A percentile compares a stretch with the other conserved stretches of the same genome.
phyloP scores from a whole-genome alignment of 805 yeast species.

The Saccharomycopsis sp. region DNA sequence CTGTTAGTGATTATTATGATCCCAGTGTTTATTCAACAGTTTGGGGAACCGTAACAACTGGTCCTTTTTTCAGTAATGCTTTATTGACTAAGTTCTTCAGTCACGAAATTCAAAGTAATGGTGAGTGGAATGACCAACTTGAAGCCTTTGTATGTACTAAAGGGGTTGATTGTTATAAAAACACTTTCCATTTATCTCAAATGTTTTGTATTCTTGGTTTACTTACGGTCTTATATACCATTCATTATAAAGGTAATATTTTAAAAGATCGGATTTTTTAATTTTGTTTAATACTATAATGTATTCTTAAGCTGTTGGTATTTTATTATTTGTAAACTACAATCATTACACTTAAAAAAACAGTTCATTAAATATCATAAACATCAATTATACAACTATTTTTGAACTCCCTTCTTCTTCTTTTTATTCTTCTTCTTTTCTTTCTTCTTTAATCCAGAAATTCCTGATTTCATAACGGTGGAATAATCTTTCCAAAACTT shows the following conservation, averaged over 20 bases:
- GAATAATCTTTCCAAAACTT: conserved; percentile 72
- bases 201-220: conserved; percentile 20
- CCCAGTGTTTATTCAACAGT: conserved; percentile 57
- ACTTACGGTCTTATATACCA: conserved; percentile 19
- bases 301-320: no score
- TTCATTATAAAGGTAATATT: conserved; percentile 16
- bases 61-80: conserved; percentile 49
- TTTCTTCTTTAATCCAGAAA: conserved; percentile 70
- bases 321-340: no score
- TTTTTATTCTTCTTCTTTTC: conserved; percentile 66
- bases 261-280: conserved; percentile 3
- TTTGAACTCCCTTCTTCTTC: conserved; percentile 21
- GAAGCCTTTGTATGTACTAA: conserved; percentile 30
- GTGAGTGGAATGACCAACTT: conserved; percentile 30
- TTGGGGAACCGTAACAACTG: conserved; percentile 70
- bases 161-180: conserved; percentile 39
- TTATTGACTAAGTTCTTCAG: conserved; percentile 48
- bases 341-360: no score
- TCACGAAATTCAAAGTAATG: conserved; percentile 35
- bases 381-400: not conserved
- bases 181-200: conserved; percentile 28
- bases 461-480: conserved; percentile 56
- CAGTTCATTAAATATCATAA: not conserved
- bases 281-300: no score
- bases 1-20: conserved; percentile 65